Evolutionary conservation across 805 yeast genomes (phyloP).

Genomic region (Maudiozyma barnettii): DNA sequence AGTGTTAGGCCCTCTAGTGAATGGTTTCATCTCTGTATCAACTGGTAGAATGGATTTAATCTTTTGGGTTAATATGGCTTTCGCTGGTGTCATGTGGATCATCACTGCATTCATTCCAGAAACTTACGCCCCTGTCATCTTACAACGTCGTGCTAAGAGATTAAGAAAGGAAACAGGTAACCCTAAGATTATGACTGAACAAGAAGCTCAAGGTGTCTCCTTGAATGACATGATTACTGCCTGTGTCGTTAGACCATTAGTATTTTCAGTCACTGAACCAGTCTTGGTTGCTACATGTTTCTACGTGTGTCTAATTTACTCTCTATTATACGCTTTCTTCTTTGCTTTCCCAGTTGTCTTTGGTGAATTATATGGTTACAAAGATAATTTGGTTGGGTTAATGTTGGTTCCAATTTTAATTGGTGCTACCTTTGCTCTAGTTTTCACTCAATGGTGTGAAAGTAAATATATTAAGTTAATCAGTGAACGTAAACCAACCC

Average conservation of each 20-base stretch:
- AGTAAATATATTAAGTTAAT: constrained; percentile 44
- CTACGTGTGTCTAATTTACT: constrained; percentile 81
- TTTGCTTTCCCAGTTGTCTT: constrained; percentile 92
- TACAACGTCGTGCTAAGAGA: constrained; percentile 53
- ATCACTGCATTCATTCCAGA: constrained; percentile 65
- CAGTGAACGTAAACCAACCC: constrained; percentile 51
- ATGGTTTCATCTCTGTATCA: constrained; percentile 72
- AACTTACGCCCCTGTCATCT: constrained; percentile 77
- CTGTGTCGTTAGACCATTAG: constrained; percentile 72
- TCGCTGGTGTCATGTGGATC: constrained; percentile 79
- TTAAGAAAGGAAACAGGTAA: constrained; percentile 76
- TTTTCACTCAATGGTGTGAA: constrained; percentile 70
- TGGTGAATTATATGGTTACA: constrained; percentile 61
- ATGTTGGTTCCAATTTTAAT: constrained; percentile 86
- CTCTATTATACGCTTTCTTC: constrained; percentile 87
- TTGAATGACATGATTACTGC: constrained; percentile 59
- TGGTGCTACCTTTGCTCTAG: constrained; percentile 69
- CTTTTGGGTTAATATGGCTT: constrained; percentile 89
- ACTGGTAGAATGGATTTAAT: constrained; percentile 61
- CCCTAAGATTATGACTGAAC: constrained; percentile 80
- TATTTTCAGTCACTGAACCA: constrained; percentile 71
- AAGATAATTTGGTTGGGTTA: constrained; percentile 71
- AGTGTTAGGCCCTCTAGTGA: constrained; percentile 77
- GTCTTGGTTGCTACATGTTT: constrained; percentile 75
- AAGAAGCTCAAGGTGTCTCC: constrained; percentile 72